Evolutionary conservation across 2,329 filamentous ascomycete species (phyloP).

Genomic region (Tolypocladium paradoxum): DNA sequence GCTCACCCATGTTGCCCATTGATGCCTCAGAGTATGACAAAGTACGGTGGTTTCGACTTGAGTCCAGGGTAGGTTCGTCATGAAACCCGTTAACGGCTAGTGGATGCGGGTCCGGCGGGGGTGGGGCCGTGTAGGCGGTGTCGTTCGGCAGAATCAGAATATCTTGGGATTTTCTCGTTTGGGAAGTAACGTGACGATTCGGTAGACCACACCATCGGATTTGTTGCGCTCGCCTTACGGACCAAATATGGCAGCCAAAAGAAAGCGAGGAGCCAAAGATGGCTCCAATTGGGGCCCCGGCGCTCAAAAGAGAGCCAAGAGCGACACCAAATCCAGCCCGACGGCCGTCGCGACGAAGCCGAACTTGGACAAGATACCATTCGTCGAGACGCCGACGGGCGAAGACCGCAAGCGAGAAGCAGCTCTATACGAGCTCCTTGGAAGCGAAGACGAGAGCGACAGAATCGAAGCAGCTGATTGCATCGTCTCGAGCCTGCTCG

Average conservation of each 20-base stretch:
- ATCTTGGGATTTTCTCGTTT: background rate
- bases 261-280: slow-evolving; percentile 23
- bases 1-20: too few species aligned
- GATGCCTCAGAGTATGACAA: too few species aligned
- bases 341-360: slow-evolving; percentile 13
- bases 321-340: slow-evolving; percentile 11
- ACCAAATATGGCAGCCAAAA: slow-evolving; percentile 21
- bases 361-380: slow-evolving; percentile 26
- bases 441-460: slow-evolving; percentile 45
- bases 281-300: slow-evolving; percentile 14
- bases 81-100: background rate
- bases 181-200: background rate
- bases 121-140: background rate
- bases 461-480: slow-evolving; percentile 48
- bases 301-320: slow-evolving; percentile 22
- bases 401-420: slow-evolving; percentile 49
- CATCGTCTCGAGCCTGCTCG: slow-evolving; percentile 45
- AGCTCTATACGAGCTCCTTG: slow-evolving; percentile 48
- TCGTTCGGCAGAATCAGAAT: background rate
- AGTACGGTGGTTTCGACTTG: too few species aligned
- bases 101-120: too few species aligned
- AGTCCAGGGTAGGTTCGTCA: background rate
- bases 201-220: background rate
- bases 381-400: slow-evolving; percentile 38
- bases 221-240: background rate